Evolutionary conservation across 2,329 filamentous ascomycete genomes (phyloP), one percentile per base, ranked within the genome.

Genomic region (Xylaria sp.): DNA sequence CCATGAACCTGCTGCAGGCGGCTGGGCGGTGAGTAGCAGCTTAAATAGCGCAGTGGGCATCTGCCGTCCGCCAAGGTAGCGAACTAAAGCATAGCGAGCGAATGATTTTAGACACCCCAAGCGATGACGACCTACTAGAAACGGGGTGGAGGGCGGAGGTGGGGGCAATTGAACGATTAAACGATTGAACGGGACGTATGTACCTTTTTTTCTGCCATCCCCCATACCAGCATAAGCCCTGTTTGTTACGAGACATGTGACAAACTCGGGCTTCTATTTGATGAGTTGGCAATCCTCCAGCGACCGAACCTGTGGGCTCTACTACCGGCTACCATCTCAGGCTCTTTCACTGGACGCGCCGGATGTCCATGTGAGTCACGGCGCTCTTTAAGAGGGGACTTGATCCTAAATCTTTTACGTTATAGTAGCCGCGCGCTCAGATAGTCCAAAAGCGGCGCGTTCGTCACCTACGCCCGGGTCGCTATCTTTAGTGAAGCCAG

Each of bases 201-300:
- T n/a, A n/a, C n/a, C 58, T 45, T 65, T 57, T 65, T 60, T 39
- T 25, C 39, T 20, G 7, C 36, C 55, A 65, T 43, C 43, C 53
- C 55, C 20, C 36, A 36, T 60, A 55, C 56, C 46, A 39, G 61
- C 58, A 67, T 67, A 39, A 59, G 60, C 65, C 66, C 66, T 68
- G 62, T 53, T 36, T 64, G 60, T 68, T 67, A 70, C 60, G 55
- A 68, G 69, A 68, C 70, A 72, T 72, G 70, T 72, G 70, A 72
- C 68, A 63, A 65, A 68, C 59, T 41, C 52, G 46, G 57, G 62
- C 65, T 36, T 66, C 56, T 53, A 66, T 53, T 66, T 72, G 70
- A 70, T 72, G 70, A 68, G 70, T 70, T 72, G 70, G 70, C 70
- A 70, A 58, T 68, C 63, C 59, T 67, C 60, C 60, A 59, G 60